Percentiles rank a stretch among this genome's conserved stretches.
Evolutionary conservation across 164 flowering plant species (phyloP).

Genomic region (Tinospora cordifolia): DNA sequence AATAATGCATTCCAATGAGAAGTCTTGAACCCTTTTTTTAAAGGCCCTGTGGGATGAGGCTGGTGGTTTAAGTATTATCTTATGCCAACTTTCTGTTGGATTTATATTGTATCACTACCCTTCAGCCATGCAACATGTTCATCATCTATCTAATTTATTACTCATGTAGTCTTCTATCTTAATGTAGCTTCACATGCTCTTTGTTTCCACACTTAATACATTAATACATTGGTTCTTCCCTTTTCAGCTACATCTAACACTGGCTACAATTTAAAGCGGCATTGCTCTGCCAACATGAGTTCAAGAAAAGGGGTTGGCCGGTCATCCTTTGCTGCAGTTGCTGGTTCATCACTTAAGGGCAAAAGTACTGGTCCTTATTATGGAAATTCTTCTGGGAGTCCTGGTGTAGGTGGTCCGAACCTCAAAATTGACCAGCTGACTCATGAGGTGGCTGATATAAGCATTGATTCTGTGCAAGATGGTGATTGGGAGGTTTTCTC

Average conservation of each 20-base stretch:
- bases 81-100: too few relatives aligned
- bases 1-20: too few relatives aligned
- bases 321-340: conserved; percentile 12
- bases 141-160: too few relatives aligned
- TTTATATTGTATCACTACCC: not conserved
- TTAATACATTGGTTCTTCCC: too few relatives aligned
- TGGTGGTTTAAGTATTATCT: not conserved
- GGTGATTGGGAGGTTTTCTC: conserved; percentile 55
- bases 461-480: conserved; percentile 34
- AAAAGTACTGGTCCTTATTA: conserved; percentile 9
- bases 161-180: too few relatives aligned
- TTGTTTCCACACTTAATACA: too few relatives aligned
- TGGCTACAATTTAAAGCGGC: too few relatives aligned
- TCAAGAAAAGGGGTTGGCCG: conserved; percentile 17
- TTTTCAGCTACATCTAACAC: too few relatives aligned
- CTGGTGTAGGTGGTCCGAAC: conserved; percentile 1
- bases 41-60: not conserved
- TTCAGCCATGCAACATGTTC: not conserved
- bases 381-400: conserved; percentile 16
- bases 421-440: conserved; percentile 27
- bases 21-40: not conserved
- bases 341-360: conserved; percentile 14
- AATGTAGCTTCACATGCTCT: too few relatives aligned
- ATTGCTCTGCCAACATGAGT: conserved; percentile 13
- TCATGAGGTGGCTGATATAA: conserved; percentile 24